Conservation (phyloP, 441 rosid species). For the Gossypium schwendimanii region DNA sequence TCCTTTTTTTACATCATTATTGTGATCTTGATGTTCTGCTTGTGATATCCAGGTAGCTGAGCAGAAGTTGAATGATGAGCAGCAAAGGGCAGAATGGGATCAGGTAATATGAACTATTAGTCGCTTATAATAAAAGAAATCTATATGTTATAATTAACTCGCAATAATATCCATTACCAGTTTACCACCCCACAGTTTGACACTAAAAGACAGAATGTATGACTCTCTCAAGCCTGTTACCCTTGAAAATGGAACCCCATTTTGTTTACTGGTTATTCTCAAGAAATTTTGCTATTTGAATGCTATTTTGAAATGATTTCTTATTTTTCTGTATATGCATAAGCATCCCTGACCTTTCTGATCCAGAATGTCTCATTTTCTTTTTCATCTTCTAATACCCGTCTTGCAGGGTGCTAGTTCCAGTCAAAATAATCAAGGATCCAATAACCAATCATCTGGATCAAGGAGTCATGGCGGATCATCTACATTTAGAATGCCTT, state of each 20-base stretch:
- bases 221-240: background rate
- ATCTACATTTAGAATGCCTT: conserved; percentile 30
- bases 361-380: background rate
- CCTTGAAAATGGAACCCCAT: background rate
- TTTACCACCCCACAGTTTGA: background rate
- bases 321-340: background rate
- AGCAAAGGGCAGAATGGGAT: conserved; percentile 32
- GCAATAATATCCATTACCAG: background rate
- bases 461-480: conserved; percentile 27
- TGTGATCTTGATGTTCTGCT: background rate
- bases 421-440: conserved; percentile 22
- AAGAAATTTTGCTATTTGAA: background rate
- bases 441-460: conserved; percentile 24
- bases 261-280: background rate
- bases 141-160: background rate
- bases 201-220: background rate
- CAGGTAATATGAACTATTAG: conserved; percentile 35
- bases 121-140: no score
- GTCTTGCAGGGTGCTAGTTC: conserved; percentile 26
- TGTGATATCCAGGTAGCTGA: conserved; percentile 49
- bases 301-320: background rate
- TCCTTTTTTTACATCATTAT: background rate
- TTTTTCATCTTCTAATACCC: background rate
- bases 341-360: background rate
- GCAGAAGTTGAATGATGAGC: conserved; percentile 58